Percentiles rank a stretch among this genome's conserved stretches.
These are phyloP conservation scores for Heterobasidion parviporum DNA, from an alignment of 1,284 basidiomycete species.

Conservation along the genomic window DNA sequence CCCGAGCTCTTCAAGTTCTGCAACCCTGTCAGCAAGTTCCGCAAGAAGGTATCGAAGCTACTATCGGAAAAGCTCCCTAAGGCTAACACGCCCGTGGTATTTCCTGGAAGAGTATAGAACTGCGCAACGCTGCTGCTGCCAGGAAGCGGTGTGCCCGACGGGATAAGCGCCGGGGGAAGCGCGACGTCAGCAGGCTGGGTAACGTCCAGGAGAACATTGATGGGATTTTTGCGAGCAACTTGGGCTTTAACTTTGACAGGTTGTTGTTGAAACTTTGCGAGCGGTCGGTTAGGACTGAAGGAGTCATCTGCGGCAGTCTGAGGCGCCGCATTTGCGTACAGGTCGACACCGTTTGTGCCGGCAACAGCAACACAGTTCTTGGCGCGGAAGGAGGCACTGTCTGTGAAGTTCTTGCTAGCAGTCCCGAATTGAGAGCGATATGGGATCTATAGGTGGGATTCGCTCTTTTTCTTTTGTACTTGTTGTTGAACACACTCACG, in stretches of 20 bases:
- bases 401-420: constrained; percentile 35
- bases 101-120: constrained; percentile 46
- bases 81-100: constrained; percentile 49
- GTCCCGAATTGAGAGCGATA: constrained; percentile 47
- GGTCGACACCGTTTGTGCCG: constrained; percentile 44
- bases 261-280: constrained; percentile 38
- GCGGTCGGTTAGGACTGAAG: constrained; percentile 13
- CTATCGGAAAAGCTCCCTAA: constrained; percentile 49
- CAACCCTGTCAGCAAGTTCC: constrained; percentile 39
- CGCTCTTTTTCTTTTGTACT: background rate
- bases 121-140: constrained; percentile 44
- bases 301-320: constrained; percentile 2
- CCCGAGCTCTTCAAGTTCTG: constrained; percentile 38
- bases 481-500: constrained; percentile 18
- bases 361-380: constrained; percentile 44
- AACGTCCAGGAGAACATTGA: constrained; percentile 45
- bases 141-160: constrained; percentile 27
- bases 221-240: constrained; percentile 27
- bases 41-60: constrained; percentile 32
- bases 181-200: constrained; percentile 36
- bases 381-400: constrained; percentile 38
- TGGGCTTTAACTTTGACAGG: constrained; percentile 26
- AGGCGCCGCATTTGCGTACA: constrained; percentile 20
- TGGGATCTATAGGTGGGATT: constrained; percentile 31
- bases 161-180: constrained; percentile 40